Percentiles rank a stretch among this genome's conserved stretches.
phyloP scores from a whole-genome alignment of 2,329 filamentous ascomycete genomes.

The Dactylellina drechsleri region DNA sequence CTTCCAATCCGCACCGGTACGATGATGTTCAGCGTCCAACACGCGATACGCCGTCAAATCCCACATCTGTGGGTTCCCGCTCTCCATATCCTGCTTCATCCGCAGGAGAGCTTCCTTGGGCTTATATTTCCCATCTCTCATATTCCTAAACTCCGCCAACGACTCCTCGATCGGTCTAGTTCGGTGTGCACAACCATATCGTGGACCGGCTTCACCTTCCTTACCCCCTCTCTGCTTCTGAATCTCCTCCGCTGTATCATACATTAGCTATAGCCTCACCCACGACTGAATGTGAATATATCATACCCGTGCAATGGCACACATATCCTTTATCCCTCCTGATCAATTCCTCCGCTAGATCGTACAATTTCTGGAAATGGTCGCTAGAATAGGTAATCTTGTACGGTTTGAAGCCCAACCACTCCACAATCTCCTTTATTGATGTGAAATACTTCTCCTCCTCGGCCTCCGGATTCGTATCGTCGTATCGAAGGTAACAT shows the following conservation, averaged over 20 bases:
- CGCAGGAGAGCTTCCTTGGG: constrained; percentile 83
- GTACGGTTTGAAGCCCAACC: constrained; percentile 84
- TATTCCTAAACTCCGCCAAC: constrained; percentile 82
- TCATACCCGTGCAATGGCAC: constrained; percentile 77
- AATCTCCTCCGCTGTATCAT: constrained; percentile 73
- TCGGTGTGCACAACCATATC: constrained; percentile 84
- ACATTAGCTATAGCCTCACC: background rate
- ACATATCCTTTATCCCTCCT: constrained; percentile 75
- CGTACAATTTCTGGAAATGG: constrained; percentile 87
- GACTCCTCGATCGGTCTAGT: constrained; percentile 79
- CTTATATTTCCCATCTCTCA: constrained; percentile 91
- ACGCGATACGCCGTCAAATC: constrained; percentile 92
- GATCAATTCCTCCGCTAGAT: constrained; percentile 86
- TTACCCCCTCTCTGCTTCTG: constrained; percentile 87
- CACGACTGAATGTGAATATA: background rate
- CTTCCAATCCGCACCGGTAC: constrained; percentile 84
- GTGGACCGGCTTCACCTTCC: constrained; percentile 70
- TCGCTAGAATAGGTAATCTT: constrained; percentile 88
- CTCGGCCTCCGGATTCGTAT: constrained; percentile 94
- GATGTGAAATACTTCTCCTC: constrained; percentile 87
- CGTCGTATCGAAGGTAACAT: constrained; percentile 84
- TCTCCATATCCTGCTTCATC: constrained; percentile 88
- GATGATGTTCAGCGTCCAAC: constrained; percentile 76
- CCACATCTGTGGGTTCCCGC: constrained; percentile 95
- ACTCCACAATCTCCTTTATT: constrained; percentile 87